These are phyloP conservation scores for Epichloe festucae DNA, from an alignment of 2,329 filamentous ascomycete genomes.

Conservation along the genomic window DNA sequence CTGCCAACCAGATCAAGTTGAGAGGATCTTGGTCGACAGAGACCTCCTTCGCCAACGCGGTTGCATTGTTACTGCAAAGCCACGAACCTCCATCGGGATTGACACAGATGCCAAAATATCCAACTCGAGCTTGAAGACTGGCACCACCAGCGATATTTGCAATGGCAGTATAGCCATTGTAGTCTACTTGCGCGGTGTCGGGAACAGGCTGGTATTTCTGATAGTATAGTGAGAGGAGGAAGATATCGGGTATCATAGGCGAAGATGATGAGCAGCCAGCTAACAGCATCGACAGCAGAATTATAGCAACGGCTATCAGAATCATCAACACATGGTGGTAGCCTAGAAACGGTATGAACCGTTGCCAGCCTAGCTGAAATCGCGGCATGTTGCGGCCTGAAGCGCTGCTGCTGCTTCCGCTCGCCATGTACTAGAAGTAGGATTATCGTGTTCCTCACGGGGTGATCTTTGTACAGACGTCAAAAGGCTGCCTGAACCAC, in stretches of 20 bases:
- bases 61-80: conserved; percentile 96
- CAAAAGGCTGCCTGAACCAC: neutral
- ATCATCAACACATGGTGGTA: conserved; percentile 93
- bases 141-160: conserved; percentile 80
- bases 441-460: neutral
- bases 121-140: conserved; percentile 77
- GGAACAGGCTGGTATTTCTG: conserved; percentile 71
- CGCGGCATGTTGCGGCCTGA: conserved; percentile 17
- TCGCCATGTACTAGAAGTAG: conserved; percentile 5
- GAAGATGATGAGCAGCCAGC: conserved; percentile 96
- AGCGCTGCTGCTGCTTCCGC: conserved; percentile 12
- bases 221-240: conserved; percentile 97
- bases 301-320: conserved; percentile 83
- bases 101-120: conserved; percentile 96
- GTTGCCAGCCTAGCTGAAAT: conserved; percentile 41
- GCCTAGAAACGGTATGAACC: conserved; percentile 55
- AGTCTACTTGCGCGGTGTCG: conserved; percentile 79
- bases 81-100: conserved; percentile 82
- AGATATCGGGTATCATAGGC: conserved; percentile 87
- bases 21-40: conserved; percentile 86
- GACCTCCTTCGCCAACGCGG: conserved; percentile 78
- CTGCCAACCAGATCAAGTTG: conserved; percentile 93
- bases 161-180: conserved; percentile 73
- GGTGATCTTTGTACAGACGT: neutral
- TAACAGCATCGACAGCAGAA: conserved; percentile 80